These are phyloP conservation scores for Marasmius tenuissimus DNA, from an alignment of 1,284 basidiomycete genomes.

Conservation along the genomic window DNA sequence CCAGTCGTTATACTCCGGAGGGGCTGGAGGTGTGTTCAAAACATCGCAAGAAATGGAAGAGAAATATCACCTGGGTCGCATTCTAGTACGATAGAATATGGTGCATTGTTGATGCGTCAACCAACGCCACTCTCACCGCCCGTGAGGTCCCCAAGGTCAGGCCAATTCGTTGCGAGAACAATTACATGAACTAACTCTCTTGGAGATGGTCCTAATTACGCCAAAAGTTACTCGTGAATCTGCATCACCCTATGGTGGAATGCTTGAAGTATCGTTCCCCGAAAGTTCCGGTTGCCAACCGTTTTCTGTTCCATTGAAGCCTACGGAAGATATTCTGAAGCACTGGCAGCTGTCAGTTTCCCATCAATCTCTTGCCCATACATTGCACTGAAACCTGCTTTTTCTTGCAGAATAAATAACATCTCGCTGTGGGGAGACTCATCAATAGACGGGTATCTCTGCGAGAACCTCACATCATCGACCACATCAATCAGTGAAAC, in stretches of 20 bases:
- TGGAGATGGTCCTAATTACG: slow-evolving; percentile 67
- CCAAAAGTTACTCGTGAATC: slow-evolving; percentile 52
- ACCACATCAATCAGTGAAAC: slow-evolving; percentile 27
- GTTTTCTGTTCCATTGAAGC: slow-evolving; percentile 60
- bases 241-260: slow-evolving; percentile 42
- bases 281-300: slow-evolving; percentile 50
- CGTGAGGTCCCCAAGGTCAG: slow-evolving; percentile 60
- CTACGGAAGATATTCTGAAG: slow-evolving; percentile 44
- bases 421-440: slow-evolving; percentile 49
- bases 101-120: slow-evolving; percentile 60
- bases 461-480: slow-evolving; percentile 34
- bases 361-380: not conserved
- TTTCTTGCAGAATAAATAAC: slow-evolving; percentile 45
- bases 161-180: not conserved
- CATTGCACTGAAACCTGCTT: not conserved
- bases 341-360: slow-evolving; percentile 56
- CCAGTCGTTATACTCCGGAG: slow-evolving; percentile 53
- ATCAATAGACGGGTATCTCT: slow-evolving; percentile 65
- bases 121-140: slow-evolving; percentile 60
- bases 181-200: not conserved
- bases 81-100: slow-evolving; percentile 66
- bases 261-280: slow-evolving; percentile 59
- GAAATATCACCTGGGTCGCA: slow-evolving; percentile 1
- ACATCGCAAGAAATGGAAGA: not conserved
- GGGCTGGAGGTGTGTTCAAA: slow-evolving; percentile 62